Conservation (phyloP, 495 filamentous ascomycete species). For the Neurospora sp. region DNA sequence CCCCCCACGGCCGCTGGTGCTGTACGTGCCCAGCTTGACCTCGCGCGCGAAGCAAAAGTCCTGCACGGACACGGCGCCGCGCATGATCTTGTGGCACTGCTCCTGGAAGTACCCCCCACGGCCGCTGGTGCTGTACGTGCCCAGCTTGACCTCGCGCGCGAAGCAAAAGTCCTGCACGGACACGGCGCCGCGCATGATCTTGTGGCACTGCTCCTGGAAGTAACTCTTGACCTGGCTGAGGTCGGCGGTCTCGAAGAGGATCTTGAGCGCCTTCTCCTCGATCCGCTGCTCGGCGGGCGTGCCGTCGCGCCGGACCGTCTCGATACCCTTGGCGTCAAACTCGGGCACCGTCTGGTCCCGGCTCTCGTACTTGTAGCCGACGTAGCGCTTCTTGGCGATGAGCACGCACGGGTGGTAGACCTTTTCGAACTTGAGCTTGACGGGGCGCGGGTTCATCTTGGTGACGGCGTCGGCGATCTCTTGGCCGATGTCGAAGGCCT, state of each 20-base stretch:
- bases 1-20: conserved; percentile 55
- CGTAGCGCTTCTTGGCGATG: conserved; percentile 94
- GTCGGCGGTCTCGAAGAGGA: conserved; percentile 83
- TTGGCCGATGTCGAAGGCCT: conserved; percentile 86
- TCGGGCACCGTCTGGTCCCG: conserved; percentile 69
- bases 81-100: conserved; percentile 91
- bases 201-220: conserved; percentile 81
- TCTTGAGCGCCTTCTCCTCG: conserved; percentile 78
- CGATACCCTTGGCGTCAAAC: conserved; percentile 96
- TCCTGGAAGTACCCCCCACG: conserved; percentile 75
- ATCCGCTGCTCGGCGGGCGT: conserved; percentile 96
- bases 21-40: conserved; percentile 84
- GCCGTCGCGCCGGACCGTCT: conserved; percentile 90
- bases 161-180: conserved; percentile 96
- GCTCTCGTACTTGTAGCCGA: conserved; percentile 92
- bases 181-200: conserved; percentile 82
- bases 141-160: conserved; percentile 81
- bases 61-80: conserved; percentile 75
- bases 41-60: conserved; percentile 94
- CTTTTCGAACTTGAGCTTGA: conserved; percentile 98
- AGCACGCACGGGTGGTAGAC: conserved; percentile 93
- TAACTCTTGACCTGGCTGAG: conserved; percentile 84
- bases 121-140: conserved; percentile 69
- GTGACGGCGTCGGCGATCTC: conserved; percentile 90
- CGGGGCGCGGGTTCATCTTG: conserved; percentile 76